These are phyloP conservation scores for Pseudogymnoascus sp. DNA, from an alignment of 2,329 filamentous ascomycete species.

Conservation along the genomic window DNA sequence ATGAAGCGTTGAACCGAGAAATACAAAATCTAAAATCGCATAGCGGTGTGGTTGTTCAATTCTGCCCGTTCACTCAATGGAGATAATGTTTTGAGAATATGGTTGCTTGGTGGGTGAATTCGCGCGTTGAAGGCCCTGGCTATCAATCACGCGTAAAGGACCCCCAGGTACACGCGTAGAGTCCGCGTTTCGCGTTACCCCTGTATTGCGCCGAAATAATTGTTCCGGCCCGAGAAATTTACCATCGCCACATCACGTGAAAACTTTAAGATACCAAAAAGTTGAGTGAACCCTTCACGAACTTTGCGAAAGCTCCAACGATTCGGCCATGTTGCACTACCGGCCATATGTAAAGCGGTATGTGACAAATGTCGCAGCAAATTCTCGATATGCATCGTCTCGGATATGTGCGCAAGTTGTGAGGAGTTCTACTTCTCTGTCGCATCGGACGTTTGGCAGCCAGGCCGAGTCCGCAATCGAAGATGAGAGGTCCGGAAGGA, in stretches of 20 bases:
- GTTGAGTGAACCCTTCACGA: not conserved
- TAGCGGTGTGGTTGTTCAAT: not conserved
- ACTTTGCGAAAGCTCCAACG: conserved; percentile 5
- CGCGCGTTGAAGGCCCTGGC: not conserved
- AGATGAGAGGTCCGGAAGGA: not conserved
- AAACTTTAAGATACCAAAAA: conserved; percentile 1
- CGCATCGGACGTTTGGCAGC: not conserved
- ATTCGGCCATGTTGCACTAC: conserved; percentile 6
- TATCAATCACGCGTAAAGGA: conserved; percentile 1
- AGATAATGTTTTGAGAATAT: not conserved
- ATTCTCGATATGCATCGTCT: not conserved
- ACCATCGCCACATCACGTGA: conserved; percentile 5
- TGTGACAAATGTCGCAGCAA: not conserved
- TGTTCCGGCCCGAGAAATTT: not conserved
- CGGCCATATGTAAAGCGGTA: conserved; percentile 2
- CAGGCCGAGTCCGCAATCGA: not conserved
- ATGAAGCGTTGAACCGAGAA: conserved; percentile 9
- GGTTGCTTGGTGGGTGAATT: conserved; percentile 2
- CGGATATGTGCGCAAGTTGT: not conserved
- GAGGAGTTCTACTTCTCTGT: not conserved
- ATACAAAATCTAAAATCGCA: not conserved
- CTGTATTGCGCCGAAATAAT: not conserved
- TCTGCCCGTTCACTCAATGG: not conserved
- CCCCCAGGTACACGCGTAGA: not conserved
- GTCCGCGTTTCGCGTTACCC: conserved; percentile 4